phyloP scores from a whole-genome alignment of 352 stramenopile genomes.

The Pythium biforme region DNA sequence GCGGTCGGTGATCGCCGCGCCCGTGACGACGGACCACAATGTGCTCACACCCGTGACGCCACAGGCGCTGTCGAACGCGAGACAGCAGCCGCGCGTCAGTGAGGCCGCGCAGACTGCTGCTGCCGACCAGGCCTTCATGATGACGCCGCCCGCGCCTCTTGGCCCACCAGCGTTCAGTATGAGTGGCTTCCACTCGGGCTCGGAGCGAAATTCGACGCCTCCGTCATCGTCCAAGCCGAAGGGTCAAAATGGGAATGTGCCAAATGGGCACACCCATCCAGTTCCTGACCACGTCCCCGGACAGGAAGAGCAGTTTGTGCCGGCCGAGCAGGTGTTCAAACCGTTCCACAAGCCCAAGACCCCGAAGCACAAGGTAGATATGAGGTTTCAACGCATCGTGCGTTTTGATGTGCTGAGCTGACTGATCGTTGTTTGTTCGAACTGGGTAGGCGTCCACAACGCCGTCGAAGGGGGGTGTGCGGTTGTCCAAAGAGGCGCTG shows the following conservation, averaged over 20 bases:
- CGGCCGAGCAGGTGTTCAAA: conserved; percentile 22
- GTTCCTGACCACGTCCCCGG: neutral
- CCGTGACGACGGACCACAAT: conserved; percentile 17
- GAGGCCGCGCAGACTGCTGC: neutral
- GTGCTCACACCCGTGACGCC: conserved; percentile 22
- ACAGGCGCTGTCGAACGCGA: conserved; percentile 10
- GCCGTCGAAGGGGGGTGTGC: neutral
- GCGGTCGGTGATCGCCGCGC: conserved; percentile 4
- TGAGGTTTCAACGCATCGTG: neutral
- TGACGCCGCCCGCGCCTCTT: conserved; percentile 11
- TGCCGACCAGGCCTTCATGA: conserved; percentile 11
- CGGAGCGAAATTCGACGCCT: neutral
- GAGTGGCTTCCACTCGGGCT: conserved; percentile 5
- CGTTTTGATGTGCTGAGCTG: too few relatives aligned
- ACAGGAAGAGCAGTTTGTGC: conserved; percentile 22
- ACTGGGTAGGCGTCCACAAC: neutral
- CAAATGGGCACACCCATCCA: neutral
- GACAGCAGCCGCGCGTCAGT: neutral
- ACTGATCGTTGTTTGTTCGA: neutral
- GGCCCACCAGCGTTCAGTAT: conserved; percentile 23
- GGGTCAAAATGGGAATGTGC: neutral
- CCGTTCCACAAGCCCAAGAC: conserved; percentile 16
- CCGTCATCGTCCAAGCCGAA: conserved; percentile 1
- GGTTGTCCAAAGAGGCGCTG: conserved; percentile 18
- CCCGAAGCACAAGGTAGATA: conserved; percentile 7